phyloP scores from a whole-genome alignment of 306 rosid species.

The Lithocarpus polystachyus region DNA sequence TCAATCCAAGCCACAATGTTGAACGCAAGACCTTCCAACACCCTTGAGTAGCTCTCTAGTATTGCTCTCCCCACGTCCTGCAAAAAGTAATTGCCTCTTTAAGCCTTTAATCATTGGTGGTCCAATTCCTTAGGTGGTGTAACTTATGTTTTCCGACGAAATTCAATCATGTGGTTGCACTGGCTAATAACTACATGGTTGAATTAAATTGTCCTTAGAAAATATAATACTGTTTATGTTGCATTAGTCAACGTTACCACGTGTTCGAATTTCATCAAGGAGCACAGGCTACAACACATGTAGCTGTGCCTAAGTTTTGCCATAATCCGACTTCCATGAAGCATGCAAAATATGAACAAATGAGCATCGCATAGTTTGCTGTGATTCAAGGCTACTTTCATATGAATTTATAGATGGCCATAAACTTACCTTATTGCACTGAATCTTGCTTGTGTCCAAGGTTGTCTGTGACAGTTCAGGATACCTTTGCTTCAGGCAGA shows the following conservation, averaged over 20 bases:
- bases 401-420: neutral
- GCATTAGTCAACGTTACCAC: no score
- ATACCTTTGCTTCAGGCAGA: slow-evolving; percentile 78
- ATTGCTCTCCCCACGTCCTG: slow-evolving; percentile 74
- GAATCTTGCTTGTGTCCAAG: slow-evolving; percentile 89
- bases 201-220: no score
- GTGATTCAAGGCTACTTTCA: no score
- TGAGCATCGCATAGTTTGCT: neutral
- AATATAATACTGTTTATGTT: no score
- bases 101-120: neutral
- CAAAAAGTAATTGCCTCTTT: slow-evolving; percentile 18
- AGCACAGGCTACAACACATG: no score
- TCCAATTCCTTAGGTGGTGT: no score
- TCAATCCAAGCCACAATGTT: slow-evolving; percentile 79
- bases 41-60: slow-evolving; percentile 76
- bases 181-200: no score
- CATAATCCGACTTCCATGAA: neutral
- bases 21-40: slow-evolving; percentile 72
- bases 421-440: slow-evolving; percentile 60
- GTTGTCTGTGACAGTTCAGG: slow-evolving; percentile 94
- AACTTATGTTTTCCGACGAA: no score
- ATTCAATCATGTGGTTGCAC: no score
- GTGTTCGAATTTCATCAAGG: no score
- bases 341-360: neutral
- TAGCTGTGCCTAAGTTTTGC: no score